Base-by-base conservation (phyloP, 2,329 filamentous ascomycete species). In the Colletotrichum incanum region DNA sequence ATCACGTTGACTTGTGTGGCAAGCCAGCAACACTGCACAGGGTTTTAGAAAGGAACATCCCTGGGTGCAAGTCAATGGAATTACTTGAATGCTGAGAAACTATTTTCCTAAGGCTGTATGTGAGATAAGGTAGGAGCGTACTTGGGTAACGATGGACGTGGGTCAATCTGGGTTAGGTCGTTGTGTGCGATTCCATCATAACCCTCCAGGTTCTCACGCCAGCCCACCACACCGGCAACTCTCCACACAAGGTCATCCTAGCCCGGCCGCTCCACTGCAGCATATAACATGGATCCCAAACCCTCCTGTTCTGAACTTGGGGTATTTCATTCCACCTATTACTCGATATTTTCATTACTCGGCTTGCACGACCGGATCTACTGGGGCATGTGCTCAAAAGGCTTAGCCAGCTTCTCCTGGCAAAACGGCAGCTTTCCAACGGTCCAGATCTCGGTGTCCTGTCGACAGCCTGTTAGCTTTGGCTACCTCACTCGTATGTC, bases 401-500 rank as follows among this genome's bases (percentile, higher is more conserved):
- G 85, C 80, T 92, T 88, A 61, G 84, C 89, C 73, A 93, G 84
- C 75, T 88, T 82, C 85, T 93, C 91, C 84, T 89, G 85, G 84
- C 91, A 91, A 84, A 93, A 93, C 20, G 91, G 91, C 75, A 93
- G 86, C 87, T 93, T 93, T 84, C 88, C 81, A 74, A 85, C 87
- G 61, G 90, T 91, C 91, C 91, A 93, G 83, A 93, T 93, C 83
- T 93, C 91, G 76, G 89, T 91, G 76, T 91, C 87, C 87, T 90
- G 18, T 2, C 20, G 39, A 37, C 14, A 14, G 16, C 18, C 11
- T 5, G 45, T 69, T 49, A 60, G 54, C 41, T 45, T 45, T 34
- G 28, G 14, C 16, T 28, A 20, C 31, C 23, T 39, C n/a, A 39
- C 23, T n/a, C 31, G 16, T 5, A 14, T 54, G 11, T 23, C 11